Percentiles rank a stretch among this genome's conserved stretches.
phyloP scores from a whole-genome alignment of 352 stramenopile species.

The Phytopythium cucurbitacearum region DNA sequence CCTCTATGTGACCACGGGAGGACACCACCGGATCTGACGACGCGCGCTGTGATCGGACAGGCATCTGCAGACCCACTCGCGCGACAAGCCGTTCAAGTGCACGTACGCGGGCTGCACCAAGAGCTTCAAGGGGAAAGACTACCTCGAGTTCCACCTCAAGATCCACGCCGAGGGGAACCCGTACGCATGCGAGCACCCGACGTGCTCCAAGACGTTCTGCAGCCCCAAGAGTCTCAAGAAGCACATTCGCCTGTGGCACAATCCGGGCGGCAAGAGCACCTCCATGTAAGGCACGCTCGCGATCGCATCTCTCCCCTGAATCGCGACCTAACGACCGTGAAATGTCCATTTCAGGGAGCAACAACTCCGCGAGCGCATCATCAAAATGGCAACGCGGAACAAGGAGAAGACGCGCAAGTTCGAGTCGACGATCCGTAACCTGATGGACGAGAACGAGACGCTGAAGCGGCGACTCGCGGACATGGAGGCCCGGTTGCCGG shows the following conservation, averaged over 20 bases:
- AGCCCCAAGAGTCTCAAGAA: slow-evolving; percentile 85
- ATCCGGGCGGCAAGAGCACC: slow-evolving; percentile 75
- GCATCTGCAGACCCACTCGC: slow-evolving; percentile 83
- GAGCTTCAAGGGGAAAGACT: slow-evolving; percentile 87
- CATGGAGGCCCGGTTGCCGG: slow-evolving; percentile 28
- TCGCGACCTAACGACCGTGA: not conserved
- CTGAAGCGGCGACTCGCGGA: slow-evolving; percentile 67
- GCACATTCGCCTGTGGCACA: slow-evolving; percentile 79
- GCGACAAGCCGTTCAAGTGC: slow-evolving; percentile 84
- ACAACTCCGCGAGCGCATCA: slow-evolving; percentile 78
- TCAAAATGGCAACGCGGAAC: slow-evolving; percentile 81
- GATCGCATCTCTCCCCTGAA: too few relatives aligned
- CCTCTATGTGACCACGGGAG: slow-evolving; percentile 4
- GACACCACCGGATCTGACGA: not conserved
- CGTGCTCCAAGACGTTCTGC: slow-evolving; percentile 81
- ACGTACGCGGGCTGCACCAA: slow-evolving; percentile 82
- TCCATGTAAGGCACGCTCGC: slow-evolving; percentile 35
- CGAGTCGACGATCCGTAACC: slow-evolving; percentile 65
- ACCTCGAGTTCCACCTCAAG: slow-evolving; percentile 83
- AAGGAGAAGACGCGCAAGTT: slow-evolving; percentile 84
- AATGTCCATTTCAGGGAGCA: slow-evolving; percentile 34
- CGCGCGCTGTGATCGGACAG: slow-evolving; percentile 12
- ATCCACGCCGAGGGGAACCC: slow-evolving; percentile 78
- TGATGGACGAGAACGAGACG: slow-evolving; percentile 76
- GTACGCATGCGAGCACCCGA: slow-evolving; percentile 77